These are phyloP conservation scores for Colletotrichum limetticola DNA, from an alignment of 2,329 filamentous ascomycete genomes.

Conservation along the genomic window DNA sequence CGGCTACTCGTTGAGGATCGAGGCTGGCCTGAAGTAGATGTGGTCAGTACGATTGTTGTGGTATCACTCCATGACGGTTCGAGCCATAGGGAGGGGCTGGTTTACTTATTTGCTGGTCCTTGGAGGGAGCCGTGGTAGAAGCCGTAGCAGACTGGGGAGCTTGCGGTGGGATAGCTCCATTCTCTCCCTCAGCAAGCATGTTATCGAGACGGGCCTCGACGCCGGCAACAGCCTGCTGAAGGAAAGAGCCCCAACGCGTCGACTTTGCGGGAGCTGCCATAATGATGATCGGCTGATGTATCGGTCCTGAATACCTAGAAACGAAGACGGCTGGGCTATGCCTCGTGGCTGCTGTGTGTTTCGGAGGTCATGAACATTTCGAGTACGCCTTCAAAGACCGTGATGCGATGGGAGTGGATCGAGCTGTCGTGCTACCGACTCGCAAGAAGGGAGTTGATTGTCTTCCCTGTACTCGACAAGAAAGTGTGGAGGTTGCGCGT, in stretches of 20 bases:
- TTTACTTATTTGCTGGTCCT: slow-evolving; percentile 14
- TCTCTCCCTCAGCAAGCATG: slow-evolving; percentile 84
- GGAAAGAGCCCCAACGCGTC: slow-evolving; percentile 80
- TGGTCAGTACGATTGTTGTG: slow-evolving; percentile 37
- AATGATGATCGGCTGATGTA: slow-evolving; percentile 27
- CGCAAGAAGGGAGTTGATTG: not conserved
- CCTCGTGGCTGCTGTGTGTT: slow-evolving; percentile 21
- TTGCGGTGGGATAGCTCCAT: slow-evolving; percentile 15
- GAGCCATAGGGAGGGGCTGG: not conserved
- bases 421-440: not conserved
- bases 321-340: not conserved
- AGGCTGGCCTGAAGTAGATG: slow-evolving; percentile 55
- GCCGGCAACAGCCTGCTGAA: slow-evolving; percentile 91
- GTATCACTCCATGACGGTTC: not conserved
- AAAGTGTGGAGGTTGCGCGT: not conserved
- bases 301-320: slow-evolving; percentile 43
- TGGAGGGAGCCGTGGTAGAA: not conserved
- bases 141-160: not conserved
- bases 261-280: slow-evolving; percentile 65
- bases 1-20: slow-evolving; percentile 72
- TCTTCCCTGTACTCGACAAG: not conserved
- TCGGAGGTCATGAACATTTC: slow-evolving; percentile 22
- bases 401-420: not conserved
- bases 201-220: slow-evolving; percentile 93
- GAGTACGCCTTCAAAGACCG: not conserved